Conservation (phyloP, 176 grass and related monocot species). For the Phoenix roebelenii region DNA sequence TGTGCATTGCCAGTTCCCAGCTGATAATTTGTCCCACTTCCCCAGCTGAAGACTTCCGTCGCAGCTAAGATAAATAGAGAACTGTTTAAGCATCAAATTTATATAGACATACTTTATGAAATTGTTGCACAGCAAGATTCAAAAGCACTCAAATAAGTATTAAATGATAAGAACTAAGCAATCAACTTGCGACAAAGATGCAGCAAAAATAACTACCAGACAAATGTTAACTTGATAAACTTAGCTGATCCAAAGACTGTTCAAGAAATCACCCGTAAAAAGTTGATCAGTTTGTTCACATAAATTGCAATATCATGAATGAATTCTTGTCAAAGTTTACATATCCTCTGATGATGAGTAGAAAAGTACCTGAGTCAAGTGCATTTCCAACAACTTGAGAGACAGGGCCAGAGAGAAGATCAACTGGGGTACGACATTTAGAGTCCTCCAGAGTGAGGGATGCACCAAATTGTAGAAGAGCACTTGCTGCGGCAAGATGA, state of each 20-base stretch:
- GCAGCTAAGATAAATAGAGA: constrained; percentile 57
- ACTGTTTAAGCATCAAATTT: too few relatives aligned
- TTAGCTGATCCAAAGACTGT: too few relatives aligned
- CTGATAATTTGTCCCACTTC: constrained; percentile 98
- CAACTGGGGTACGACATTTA: constrained; percentile 74
- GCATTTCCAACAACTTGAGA: constrained; percentile 49
- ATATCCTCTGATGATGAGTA: background rate
- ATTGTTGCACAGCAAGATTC: too few relatives aligned
- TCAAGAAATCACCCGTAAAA: too few relatives aligned
- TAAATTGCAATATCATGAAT: too few relatives aligned
- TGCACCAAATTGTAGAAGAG: constrained; percentile 73
- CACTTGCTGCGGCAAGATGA: constrained; percentile 69
- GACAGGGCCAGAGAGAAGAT: constrained; percentile 88
- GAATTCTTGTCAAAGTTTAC: too few relatives aligned
- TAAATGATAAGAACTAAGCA: too few relatives aligned
- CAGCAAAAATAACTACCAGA: too few relatives aligned
- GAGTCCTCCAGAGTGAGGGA: constrained; percentile 82
- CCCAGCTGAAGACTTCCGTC: constrained; percentile 95
- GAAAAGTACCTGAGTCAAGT: constrained; percentile 63
- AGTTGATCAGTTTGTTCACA: too few relatives aligned
- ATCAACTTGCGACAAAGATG: too few relatives aligned
- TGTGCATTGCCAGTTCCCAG: constrained; percentile 95
- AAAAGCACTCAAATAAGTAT: background rate
- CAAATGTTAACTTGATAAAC: too few relatives aligned
- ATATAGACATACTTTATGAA: too few relatives aligned